Evolutionary conservation across 2,329 filamentous ascomycete genomes (phyloP), one percentile per base, ranked within the genome.

Genomic region (Pseudocercospora vitis): DNA sequence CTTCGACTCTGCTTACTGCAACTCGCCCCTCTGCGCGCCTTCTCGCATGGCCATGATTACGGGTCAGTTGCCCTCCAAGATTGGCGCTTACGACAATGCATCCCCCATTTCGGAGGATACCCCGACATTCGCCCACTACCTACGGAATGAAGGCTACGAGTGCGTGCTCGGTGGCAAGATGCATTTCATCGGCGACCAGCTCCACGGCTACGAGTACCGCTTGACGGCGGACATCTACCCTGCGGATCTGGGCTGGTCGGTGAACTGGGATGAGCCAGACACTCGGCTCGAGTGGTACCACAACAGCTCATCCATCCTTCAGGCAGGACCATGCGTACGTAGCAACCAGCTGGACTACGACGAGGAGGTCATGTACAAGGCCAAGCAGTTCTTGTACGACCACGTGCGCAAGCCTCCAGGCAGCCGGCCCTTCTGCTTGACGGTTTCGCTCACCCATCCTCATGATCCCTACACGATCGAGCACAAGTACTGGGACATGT

Each of bases 281-380:
- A 85, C 84, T 33, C 83, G 91, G 40, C 83, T 92, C 35, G 91
- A 96, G 73, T 96, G 91, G 89, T 96, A 94, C 70, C 91, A 96
- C 78, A 96, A 96, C 71, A 91, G 91, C 74, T 91, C 89, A 67
- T 96, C 91, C 5, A 92, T 96, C 63, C 78, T 92, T 66, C 90
- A 96, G 71, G 91, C 91, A 0, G 91, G 91, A 7, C 83, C 87
- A 24, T 95, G 91, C 65, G 87, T 95, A 33, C 83, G 91, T 61
- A 95, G 89, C 74, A 96, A 96, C 75, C 91, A 96, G 78, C 81
- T 96, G 48, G 91, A 96, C 71, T 96, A 92, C 65, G 91, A 96
- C 66, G 91, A 96, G 74, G 91, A 96, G 74, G 90, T 96, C 70
- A 92, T 96, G 85, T 92, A 88, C 77, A 89, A 86, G 71, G 88